Base-by-base conservation (phyloP, 2,329 filamentous ascomycete genomes). In the Clathrospora elynae region DNA sequence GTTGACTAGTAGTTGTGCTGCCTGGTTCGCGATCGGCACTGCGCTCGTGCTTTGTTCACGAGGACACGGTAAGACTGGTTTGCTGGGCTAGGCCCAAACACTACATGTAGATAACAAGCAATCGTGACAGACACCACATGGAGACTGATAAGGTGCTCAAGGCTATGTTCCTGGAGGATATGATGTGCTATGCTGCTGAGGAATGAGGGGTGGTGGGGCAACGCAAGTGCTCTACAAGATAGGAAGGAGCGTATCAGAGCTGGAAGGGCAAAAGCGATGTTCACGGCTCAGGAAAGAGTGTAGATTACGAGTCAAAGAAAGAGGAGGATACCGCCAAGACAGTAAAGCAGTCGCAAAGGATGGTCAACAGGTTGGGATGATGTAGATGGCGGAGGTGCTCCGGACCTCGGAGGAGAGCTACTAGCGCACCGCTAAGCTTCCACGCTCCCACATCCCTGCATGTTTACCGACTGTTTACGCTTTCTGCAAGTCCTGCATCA, bases 1-100 rank as follows among this genome's bases (percentile, higher is more conserved):
- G 48, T 37, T 28, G 42, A 46, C 32, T 38, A 26, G 29, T 35
- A 24, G 37, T 38, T 22, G 46, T 42, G 49, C 13, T 24, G 47
- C 46, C 35, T 50, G 49, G 33, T 35, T 47, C 30, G 42, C 32
- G 9, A 47, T 39, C 24, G 26, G 30, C 26, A 34, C n/a, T 30
- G 42, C 31, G 35, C 60, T 49, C 52, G 56, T 60, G 61, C 55
- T 50, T 47, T 50, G 51, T 57, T 54, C 64, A 65, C 62, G 59
- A 46, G 56, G 40, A 46, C 56, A 47, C 17, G 14, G 31, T 17
- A 24, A 17, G 28, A 29, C 45, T 25, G 35, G 39, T 17, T 14
- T 32, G 24, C 23, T 18, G 17, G 14, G 22, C 31, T 16, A 24
- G 22, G 20, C 11, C 31, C 13, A 16, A 36, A 36, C 17, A 32